These are phyloP conservation scores for Bryopsis sp. DNA, from an alignment of 139 green algal species.

Conservation along the genomic window DNA sequence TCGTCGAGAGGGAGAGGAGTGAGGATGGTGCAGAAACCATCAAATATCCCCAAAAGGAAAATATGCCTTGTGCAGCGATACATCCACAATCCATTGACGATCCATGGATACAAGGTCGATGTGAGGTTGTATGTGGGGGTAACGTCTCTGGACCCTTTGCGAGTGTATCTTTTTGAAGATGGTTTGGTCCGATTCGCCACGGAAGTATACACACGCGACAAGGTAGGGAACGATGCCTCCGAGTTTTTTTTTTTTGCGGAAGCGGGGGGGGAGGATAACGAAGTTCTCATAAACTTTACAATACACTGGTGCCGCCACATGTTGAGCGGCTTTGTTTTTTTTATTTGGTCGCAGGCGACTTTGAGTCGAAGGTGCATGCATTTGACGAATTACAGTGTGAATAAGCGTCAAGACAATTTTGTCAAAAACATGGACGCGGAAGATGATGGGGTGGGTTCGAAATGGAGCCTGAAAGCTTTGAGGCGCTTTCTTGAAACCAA, in stretches of 20 bases:
- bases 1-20: slow-evolving; percentile 4
- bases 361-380: slow-evolving; percentile 44
- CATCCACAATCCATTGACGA: slow-evolving; percentile 48
- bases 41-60: not conserved
- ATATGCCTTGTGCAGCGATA: slow-evolving; percentile 60
- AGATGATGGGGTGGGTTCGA: not conserved
- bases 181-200: slow-evolving; percentile 62
- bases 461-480: slow-evolving; percentile 9
- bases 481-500: not conserved
- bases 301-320: too few relatives aligned
- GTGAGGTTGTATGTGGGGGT: slow-evolving; percentile 44
- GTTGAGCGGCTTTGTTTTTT: too few relatives aligned
- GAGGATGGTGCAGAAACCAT: not conserved
- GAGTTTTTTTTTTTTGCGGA: not conserved
- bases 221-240: slow-evolving; percentile 11
- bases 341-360: too few relatives aligned
- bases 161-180: slow-evolving; percentile 50
- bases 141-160: slow-evolving; percentile 49
- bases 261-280: not conserved
- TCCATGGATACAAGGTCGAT: slow-evolving; percentile 57
- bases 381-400: slow-evolving; percentile 69
- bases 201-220: slow-evolving; percentile 42
- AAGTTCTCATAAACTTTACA: too few relatives aligned
- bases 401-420: slow-evolving; percentile 29
- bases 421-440: slow-evolving; percentile 12